These are phyloP conservation scores for Cornus controversa DNA, from an alignment of 148 eudicot genomes.

Conservation along the genomic window DNA sequence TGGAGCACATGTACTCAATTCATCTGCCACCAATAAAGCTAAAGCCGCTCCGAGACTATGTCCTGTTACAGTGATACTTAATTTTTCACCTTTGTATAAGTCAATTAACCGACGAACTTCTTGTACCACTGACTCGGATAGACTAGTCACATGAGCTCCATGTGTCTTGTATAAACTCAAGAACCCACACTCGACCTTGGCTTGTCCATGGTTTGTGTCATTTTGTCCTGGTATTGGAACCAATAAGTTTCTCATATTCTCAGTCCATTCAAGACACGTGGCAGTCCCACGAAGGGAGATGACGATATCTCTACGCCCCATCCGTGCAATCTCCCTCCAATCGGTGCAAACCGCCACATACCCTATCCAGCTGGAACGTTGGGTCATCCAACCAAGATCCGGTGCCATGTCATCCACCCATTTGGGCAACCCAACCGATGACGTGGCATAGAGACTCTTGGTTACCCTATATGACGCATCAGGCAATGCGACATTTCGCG, in stretches of 20 bases:
- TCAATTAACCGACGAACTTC: constrained; percentile 52
- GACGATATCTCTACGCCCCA: constrained; percentile 93
- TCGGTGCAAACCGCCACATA: constrained; percentile 89
- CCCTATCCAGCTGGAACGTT: constrained; percentile 85
- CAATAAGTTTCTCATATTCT: constrained; percentile 64
- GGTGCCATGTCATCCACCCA: constrained; percentile 98
- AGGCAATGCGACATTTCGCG: constrained; percentile 56
- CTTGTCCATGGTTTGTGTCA: background rate
- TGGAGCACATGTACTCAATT: constrained; percentile 44
- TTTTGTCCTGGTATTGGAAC: constrained; percentile 39
- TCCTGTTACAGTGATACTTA: constrained; percentile 82
- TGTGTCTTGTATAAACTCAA: constrained; percentile 60
- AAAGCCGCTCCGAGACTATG: constrained; percentile 96
- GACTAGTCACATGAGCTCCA: constrained; percentile 53
- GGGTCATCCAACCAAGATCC: constrained; percentile 99
- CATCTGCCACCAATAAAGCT: constrained; percentile 74
- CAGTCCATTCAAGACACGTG: constrained; percentile 99
- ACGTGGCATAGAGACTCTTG: constrained; percentile 77
- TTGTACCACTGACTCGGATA: constrained; percentile 55
- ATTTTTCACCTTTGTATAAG: constrained; percentile 57
- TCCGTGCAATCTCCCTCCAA: constrained; percentile 63
- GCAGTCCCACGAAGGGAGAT: constrained; percentile 90
- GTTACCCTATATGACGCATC: constrained; percentile 74
- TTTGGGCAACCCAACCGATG: constrained; percentile 75
- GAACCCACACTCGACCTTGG: constrained; percentile 88